These are phyloP conservation scores for Fraxinus albicans DNA, from an alignment of 305 asterid species.

Conservation along the genomic window DNA sequence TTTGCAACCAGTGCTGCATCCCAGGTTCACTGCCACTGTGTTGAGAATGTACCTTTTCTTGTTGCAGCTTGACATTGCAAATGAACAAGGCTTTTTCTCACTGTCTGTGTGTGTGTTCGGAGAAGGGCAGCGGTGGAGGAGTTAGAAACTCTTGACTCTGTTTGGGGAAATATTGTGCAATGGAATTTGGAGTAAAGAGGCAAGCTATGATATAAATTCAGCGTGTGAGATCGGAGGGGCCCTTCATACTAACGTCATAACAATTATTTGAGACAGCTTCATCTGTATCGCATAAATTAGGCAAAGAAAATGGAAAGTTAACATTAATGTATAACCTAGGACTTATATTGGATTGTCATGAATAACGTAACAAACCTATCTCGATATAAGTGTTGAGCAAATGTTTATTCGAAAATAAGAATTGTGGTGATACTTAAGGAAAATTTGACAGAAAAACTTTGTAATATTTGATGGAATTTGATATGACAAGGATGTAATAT, in stretches of 20 bases:
- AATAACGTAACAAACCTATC: neutral
- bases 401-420: neutral
- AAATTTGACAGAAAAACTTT: no score
- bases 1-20: slow-evolving; percentile 46
- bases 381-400: neutral
- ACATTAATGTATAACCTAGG: neutral
- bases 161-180: neutral
- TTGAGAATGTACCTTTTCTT: slow-evolving; percentile 33
- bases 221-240: neutral
- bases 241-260: neutral
- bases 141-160: neutral
- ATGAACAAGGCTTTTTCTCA: neutral
- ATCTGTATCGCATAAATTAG: neutral
- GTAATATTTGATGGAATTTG: no score
- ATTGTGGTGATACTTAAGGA: no score
- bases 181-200: neutral
- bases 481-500: no score
- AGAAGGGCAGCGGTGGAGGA: neutral
- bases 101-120: neutral
- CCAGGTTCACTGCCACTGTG: slow-evolving; percentile 34
- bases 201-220: neutral
- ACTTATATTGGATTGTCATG: neutral
- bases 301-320: neutral
- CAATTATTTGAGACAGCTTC: neutral
- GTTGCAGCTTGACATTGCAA: slow-evolving; percentile 32